Base-by-base conservation (phyloP, 805 yeast genomes). In the Candida easanensis region DNA sequence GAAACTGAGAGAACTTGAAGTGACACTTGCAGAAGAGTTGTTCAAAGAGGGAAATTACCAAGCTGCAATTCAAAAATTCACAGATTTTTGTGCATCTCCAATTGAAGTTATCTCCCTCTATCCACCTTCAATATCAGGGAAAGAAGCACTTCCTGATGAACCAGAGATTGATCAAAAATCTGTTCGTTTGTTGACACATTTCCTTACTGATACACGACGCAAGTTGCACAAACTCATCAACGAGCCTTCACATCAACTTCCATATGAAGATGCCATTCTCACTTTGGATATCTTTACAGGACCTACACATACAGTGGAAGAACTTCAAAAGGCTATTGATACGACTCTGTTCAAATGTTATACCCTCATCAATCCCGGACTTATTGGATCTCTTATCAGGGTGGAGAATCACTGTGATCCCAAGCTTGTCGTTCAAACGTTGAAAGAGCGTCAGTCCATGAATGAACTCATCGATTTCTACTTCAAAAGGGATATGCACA, bases 381-480 rank as follows among this genome's bases (percentile, higher is more conserved):
- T 91, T 59, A 74, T 91, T 13, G 96, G 91, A 0, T 93, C 98
- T 0, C 74, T 91, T 17, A 70, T 91, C 5, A 70, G 98, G 38
- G 73, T 88, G 2, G 76, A 78, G 21, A 93, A 90, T 60, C 69
- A 71, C 51, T 88, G 97, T 65, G 82, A 83, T 53, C 73, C 82
- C 4, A 66, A 69, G 2, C 70, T 77, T 2, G 95, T 88, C 2
- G 76, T 77, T 38, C 61, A 64, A 10, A 72, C 76, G 39, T 71
- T 88, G 22, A 60, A 71, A 10, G 57, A 64, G 4, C 66, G 72
- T 7, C 65, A 69, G 3, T 73, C 77, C 56, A 76, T 77, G 52
- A 74, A 75, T 25, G 97, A 88, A 53, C 68, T 90, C 33, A 73
- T 88, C 8, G 95, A 86, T 55, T 90, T 87, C 56, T 87, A 84